phyloP scores from a whole-genome alignment of 805 yeast genomes.

The Kodamaea kakaduensis region DNA sequence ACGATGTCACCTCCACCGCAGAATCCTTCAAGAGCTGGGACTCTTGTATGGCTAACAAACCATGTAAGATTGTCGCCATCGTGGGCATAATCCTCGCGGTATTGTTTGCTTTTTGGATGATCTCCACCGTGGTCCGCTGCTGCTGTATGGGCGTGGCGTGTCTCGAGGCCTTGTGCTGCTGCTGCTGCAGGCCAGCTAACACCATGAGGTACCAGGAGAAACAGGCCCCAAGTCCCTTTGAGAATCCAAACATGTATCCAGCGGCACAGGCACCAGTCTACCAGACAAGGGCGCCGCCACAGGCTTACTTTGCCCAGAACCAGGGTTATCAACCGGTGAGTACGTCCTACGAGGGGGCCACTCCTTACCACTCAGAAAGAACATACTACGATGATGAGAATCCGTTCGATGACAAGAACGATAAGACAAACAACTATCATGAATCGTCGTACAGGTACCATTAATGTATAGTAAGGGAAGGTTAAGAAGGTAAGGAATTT shows the following conservation, averaged over 20 bases:
- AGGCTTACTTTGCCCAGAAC: constrained; percentile 13
- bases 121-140: constrained; percentile 53
- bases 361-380: constrained; percentile 3
- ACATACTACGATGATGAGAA: constrained; percentile 9
- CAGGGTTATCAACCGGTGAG: constrained; percentile 15
- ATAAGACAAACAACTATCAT: constrained; percentile 2
- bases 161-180: constrained; percentile 45
- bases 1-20: constrained; percentile 31
- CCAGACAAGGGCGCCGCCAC: constrained; percentile 13
- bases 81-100: constrained; percentile 63
- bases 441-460: constrained; percentile 6
- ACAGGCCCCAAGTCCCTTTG: constrained; percentile 20
- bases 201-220: constrained; percentile 12
- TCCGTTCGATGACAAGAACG: constrained; percentile 7
- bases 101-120: constrained; percentile 51
- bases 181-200: constrained; percentile 37
- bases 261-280: constrained; percentile 15
- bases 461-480: not conserved
- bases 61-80: constrained; percentile 74
- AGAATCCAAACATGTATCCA: constrained; percentile 35
- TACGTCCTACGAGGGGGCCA: constrained; percentile 8
- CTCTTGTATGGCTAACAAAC: constrained; percentile 72
- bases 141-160: constrained; percentile 49
- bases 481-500: too few species aligned
- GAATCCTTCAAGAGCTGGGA: constrained; percentile 67